These are phyloP conservation scores for Trichaptum fuscoviolaceum DNA, from an alignment of 768 basidiomycete genomes.

Conservation along the genomic window DNA sequence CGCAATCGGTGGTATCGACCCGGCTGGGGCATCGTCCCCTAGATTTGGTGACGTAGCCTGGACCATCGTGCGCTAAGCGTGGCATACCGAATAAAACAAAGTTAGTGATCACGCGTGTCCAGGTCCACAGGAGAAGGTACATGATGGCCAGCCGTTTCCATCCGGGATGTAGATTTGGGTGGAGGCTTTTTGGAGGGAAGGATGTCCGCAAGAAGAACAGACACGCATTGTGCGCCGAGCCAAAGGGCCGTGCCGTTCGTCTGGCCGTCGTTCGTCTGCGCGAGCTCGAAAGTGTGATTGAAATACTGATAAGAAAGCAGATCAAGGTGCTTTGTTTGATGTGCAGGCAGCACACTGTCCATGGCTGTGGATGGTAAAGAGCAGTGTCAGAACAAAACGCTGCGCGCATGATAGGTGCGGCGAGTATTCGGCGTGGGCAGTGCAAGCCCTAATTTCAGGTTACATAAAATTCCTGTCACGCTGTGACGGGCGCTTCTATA, in stretches of 20 bases:
- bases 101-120: background rate
- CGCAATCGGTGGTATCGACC: background rate
- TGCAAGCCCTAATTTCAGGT: background rate
- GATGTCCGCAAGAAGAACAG: constrained; percentile 48
- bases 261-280: constrained; percentile 52
- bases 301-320: constrained; percentile 42
- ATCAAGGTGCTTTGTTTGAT: constrained; percentile 58
- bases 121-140: background rate
- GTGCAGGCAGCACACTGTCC: constrained; percentile 38
- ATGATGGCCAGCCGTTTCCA: background rate
- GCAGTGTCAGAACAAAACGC: background rate
- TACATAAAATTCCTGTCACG: background rate
- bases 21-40: background rate
- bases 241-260: constrained; percentile 82
- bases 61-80: background rate
- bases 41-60: background rate
- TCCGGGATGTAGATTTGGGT: background rate
- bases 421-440: background rate
- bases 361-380: constrained; percentile 1
- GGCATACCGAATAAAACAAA: background rate
- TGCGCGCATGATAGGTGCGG: constrained; percentile 2
- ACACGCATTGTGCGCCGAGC: constrained; percentile 76
- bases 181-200: constrained; percentile 16
- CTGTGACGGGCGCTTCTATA: background rate
- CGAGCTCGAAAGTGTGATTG: constrained; percentile 37